phyloP scores from a whole-genome alignment of 495 filamentous ascomycete species.

The Xylaria nigripes region DNA sequence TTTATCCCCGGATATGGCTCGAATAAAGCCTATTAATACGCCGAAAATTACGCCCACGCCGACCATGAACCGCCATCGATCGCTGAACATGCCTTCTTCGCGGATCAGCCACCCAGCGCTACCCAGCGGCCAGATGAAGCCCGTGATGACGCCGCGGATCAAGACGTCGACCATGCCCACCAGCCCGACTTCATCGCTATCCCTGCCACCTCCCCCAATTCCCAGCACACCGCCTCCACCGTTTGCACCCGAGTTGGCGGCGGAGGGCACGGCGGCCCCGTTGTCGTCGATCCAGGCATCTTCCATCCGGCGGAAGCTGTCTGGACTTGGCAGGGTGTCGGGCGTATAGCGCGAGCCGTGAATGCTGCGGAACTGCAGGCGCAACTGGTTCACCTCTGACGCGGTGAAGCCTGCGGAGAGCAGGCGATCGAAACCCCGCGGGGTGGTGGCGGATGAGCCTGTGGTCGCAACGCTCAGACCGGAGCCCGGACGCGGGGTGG shows the following conservation, averaged over 20 bases:
- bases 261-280: conserved; percentile 29
- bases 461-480: not conserved
- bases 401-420: conserved; percentile 70
- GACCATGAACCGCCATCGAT: conserved; percentile 74
- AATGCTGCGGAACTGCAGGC: conserved; percentile 75
- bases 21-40: conserved; percentile 34
- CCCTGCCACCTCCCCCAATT: conserved; percentile 29
- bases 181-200: conserved; percentile 43
- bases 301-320: conserved; percentile 56
- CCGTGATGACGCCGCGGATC: conserved; percentile 78
- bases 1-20: conserved; percentile 29
- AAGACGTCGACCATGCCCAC: conserved; percentile 62
- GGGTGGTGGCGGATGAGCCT: conserved; percentile 43
- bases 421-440: conserved; percentile 82
- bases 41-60: conserved; percentile 62
- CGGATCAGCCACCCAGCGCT: conserved; percentile 75
- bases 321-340: conserved; percentile 68
- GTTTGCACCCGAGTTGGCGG: conserved; percentile 22
- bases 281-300: conserved; percentile 89
- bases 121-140: conserved; percentile 89
- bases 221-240: conserved; percentile 27
- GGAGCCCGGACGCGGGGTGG: not conserved
- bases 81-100: conserved; percentile 83
- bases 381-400: conserved; percentile 69
- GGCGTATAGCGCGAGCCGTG: conserved; percentile 70